Percentiles rank a stretch among this genome's conserved stretches.
Evolutionary conservation across 106 monocot species (phyloP).

Genomic region (Cymbidium sinense): DNA sequence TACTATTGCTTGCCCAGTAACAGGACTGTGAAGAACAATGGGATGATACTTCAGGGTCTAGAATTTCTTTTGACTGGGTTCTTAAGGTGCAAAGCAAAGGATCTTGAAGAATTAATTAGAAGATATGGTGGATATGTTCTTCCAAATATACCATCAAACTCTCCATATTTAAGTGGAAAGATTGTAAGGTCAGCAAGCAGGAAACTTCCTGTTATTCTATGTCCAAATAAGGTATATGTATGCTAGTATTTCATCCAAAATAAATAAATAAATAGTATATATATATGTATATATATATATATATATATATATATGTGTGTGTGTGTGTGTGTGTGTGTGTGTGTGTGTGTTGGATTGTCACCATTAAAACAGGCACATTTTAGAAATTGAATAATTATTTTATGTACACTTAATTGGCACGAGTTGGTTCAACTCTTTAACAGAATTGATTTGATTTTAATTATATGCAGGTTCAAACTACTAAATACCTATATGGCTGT

Average conservation of each 20-base stretch:
- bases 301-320: no score
- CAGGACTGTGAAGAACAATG: constrained; percentile 16
- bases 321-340: no score
- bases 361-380: background rate
- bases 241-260: background rate
- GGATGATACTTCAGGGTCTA: constrained; percentile 50
- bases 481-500: constrained; percentile 81
- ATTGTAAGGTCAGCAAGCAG: background rate
- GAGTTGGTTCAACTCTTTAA: background rate
- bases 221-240: constrained; percentile 59
- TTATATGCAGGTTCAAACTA: constrained; percentile 50
- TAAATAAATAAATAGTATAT: background rate
- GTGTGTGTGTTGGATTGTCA: no score
- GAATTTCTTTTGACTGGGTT: constrained; percentile 86
- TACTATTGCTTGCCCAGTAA: constrained; percentile 9
- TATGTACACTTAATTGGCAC: background rate
- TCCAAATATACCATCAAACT: constrained; percentile 37
- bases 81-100: constrained; percentile 42
- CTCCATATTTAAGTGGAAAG: constrained; percentile 21
- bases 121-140: constrained; percentile 67
- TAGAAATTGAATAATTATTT: background rate
- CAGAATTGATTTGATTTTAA: background rate
- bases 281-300: no score
- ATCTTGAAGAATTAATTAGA: constrained; percentile 53
- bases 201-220: constrained; percentile 52